Evolutionary conservation across 257 asterid genomes (phyloP).

Genomic region (Cordia subcordata): DNA sequence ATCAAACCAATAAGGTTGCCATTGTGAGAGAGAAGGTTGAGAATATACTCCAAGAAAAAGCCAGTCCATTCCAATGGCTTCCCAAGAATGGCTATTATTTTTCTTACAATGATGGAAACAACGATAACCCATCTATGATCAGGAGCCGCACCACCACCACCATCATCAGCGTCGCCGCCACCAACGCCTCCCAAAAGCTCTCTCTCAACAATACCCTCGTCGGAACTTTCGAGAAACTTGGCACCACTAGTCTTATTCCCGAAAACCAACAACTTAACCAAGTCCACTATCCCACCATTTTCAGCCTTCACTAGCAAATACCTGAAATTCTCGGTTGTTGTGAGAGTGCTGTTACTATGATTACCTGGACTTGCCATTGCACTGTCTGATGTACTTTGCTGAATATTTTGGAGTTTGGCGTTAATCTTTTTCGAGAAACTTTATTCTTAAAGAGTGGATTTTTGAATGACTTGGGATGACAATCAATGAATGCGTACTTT

Average conservation of each 20-base stretch:
- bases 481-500: constrained; percentile 10
- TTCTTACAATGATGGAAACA: constrained; percentile 61
- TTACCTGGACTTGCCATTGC: constrained; percentile 1
- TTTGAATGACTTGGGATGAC: too few relatives aligned
- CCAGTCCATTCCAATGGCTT: constrained; percentile 82
- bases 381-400: too few relatives aligned
- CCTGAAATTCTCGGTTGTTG: constrained; percentile 17
- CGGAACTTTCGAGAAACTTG: constrained; percentile 50
- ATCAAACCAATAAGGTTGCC: constrained; percentile 54
- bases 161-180: neutral
- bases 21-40: constrained; percentile 67
- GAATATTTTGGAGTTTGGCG: too few relatives aligned
- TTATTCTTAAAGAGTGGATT: too few relatives aligned
- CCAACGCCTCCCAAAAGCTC: constrained; percentile 8
- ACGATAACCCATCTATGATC: constrained; percentile 78
- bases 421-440: too few relatives aligned
- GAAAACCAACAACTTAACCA: constrained; percentile 43
- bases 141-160: constrained; percentile 18
- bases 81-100: constrained; percentile 45
- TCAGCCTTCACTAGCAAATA: constrained; percentile 59
- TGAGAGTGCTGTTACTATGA: neutral
- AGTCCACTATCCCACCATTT: constrained; percentile 63
- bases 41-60: constrained; percentile 57
- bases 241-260: constrained; percentile 35
- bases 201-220: constrained; percentile 18